phyloP scores from a whole-genome alignment of 805 yeast genomes.

The Wickerhamomyces ciferrii region DNA sequence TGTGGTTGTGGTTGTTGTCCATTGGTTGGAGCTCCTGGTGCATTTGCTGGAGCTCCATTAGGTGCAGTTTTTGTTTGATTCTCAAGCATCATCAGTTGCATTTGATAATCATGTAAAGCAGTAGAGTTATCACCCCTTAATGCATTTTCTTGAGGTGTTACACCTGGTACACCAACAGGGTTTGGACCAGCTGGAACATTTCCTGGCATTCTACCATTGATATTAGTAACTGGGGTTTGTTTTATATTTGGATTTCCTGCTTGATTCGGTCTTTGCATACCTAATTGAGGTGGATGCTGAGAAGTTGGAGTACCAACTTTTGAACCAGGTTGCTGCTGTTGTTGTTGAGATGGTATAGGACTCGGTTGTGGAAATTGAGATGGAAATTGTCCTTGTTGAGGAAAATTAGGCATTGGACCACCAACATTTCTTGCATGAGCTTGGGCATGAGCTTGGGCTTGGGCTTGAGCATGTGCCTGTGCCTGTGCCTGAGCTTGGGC shows the following conservation, averaged over 20 bases:
- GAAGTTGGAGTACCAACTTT: background rate
- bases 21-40: slow-evolving; percentile 1
- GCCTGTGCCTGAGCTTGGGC: slow-evolving; percentile 18
- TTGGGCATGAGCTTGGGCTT: slow-evolving; percentile 19
- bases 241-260: background rate
- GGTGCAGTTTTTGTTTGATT: slow-evolving; percentile 53
- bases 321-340: background rate
- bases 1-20: background rate
- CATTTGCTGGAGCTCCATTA: background rate
- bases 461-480: slow-evolving; percentile 13
- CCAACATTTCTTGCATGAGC: slow-evolving; percentile 16
- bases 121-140: slow-evolving; percentile 23
- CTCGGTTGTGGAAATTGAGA: slow-evolving; percentile 13
- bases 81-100: slow-evolving; percentile 70
- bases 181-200: background rate
- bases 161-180: background rate
- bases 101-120: slow-evolving; percentile 78
- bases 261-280: slow-evolving; percentile 1
- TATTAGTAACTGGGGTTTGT: background rate
- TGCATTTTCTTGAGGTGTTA: slow-evolving; percentile 4
- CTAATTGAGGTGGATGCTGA: slow-evolving; percentile 4
- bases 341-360: background rate
- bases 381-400: slow-evolving; percentile 13
- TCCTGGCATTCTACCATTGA: background rate
- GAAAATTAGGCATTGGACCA: slow-evolving; percentile 21